phyloP scores from a whole-genome alignment of 176 grass and related monocot species.

The Aegilops longissima region DNA sequence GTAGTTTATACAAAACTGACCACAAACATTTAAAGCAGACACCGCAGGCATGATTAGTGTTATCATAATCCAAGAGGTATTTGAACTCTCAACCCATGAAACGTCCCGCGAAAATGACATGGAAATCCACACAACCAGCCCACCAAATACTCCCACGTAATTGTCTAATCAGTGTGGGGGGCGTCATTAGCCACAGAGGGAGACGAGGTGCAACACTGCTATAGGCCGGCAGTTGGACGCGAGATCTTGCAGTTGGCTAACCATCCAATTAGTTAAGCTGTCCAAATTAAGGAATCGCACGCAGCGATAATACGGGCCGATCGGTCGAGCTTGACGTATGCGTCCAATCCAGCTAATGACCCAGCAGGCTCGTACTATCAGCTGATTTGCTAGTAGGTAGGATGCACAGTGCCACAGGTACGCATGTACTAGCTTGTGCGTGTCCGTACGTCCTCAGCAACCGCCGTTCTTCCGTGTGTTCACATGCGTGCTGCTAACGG shows the following conservation, averaged over 20 bases:
- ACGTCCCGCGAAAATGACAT: no score
- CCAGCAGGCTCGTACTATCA: not conserved
- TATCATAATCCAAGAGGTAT: no score
- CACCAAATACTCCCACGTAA: not conserved
- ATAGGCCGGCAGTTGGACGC: not conserved
- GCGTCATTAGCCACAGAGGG: not conserved
- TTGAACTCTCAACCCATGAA: no score
- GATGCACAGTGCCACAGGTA: not conserved
- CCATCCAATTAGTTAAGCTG: not conserved
- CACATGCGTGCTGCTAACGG: not conserved
- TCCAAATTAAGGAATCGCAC: constrained; percentile 5
- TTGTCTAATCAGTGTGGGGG: not conserved
- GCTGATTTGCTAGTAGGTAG: not conserved
- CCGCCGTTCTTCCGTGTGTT: not conserved
- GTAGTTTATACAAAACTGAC: no score
- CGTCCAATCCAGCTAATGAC: not conserved
- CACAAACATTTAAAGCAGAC: no score
- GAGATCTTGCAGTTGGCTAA: constrained; percentile 6
- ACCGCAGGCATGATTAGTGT: no score
- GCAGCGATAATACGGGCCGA: not conserved
- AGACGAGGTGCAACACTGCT: not conserved
- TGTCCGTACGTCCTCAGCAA: not conserved
- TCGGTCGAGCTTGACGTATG: not conserved
- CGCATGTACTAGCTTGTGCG: not conserved
- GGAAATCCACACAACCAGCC: no score